Conservation (phyloP, 2,329 filamentous ascomycete genomes). For the Xenosphaeropsis pyriputrescens region DNA sequence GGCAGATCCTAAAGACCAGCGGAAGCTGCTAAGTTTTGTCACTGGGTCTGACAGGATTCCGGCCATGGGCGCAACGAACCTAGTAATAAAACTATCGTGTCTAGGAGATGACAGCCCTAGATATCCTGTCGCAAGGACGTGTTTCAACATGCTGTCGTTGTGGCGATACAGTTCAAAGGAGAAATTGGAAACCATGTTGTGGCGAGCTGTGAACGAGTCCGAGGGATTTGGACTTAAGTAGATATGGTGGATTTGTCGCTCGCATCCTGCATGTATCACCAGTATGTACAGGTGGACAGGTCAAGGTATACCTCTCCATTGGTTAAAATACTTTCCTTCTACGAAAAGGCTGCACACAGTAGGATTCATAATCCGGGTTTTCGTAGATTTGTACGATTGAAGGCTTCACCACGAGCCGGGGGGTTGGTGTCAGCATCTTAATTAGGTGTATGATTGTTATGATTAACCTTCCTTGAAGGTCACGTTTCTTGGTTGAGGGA, state of each 20-base stretch:
- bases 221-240: constrained; percentile 85
- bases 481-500: no score
- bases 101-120: constrained; percentile 59
- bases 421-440: no score
- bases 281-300: no score
- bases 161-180: constrained; percentile 55
- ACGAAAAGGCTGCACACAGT: no score
- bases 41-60: constrained; percentile 86
- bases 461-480: no score
- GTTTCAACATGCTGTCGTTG: constrained; percentile 74
- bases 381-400: no score
- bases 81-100: constrained; percentile 63
- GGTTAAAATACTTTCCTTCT: no score
- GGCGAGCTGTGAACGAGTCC: constrained; percentile 78
- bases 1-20: constrained; percentile 52
- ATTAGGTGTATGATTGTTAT: no score
- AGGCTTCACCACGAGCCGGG: no score
- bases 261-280: neutral
- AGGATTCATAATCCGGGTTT: no score
- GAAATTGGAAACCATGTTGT: constrained; percentile 57
- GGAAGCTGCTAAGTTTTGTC: constrained; percentile 71
- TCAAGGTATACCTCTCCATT: no score
- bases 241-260: constrained; percentile 2
- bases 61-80: constrained; percentile 68
- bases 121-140: constrained; percentile 78